Evolutionary conservation across 352 stramenopile species (phyloP).

Genomic region (Globisporangium parvum): DNA sequence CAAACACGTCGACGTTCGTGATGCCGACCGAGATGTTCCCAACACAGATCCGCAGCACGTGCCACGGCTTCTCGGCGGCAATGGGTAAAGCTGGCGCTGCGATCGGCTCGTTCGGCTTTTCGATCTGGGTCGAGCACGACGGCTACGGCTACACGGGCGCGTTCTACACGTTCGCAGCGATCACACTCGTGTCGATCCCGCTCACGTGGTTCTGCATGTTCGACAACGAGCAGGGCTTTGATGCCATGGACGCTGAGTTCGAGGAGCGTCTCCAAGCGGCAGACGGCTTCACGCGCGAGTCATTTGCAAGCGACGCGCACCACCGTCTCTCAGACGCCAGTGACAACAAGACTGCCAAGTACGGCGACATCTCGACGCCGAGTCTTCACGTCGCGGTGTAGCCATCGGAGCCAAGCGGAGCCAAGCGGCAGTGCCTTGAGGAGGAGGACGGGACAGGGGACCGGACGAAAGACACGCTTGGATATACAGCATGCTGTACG

Average conservation of each 20-base stretch:
- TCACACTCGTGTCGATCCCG: slow-evolving; percentile 45
- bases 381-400: slow-evolving; percentile 7
- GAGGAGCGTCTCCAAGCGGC: slow-evolving; percentile 16
- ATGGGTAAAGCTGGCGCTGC: slow-evolving; percentile 84
- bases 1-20: slow-evolving; percentile 86
- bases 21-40: slow-evolving; percentile 85
- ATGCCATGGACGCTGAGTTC: slow-evolving; percentile 59
- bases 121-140: slow-evolving; percentile 52
- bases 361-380: slow-evolving; percentile 9
- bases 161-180: slow-evolving; percentile 56
- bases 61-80: slow-evolving; percentile 85
- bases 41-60: slow-evolving; percentile 81
- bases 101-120: slow-evolving; percentile 60
- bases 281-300: slow-evolving; percentile 12
- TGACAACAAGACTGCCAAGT: slow-evolving; percentile 8
- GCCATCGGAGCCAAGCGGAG: not conserved
- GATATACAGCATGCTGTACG: too few species aligned
- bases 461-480: too few species aligned
- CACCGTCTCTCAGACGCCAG: not conserved
- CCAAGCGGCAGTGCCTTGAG: not conserved
- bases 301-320: slow-evolving; percentile 1
- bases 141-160: slow-evolving; percentile 50
- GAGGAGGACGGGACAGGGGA: too few species aligned
- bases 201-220: slow-evolving; percentile 65
- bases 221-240: slow-evolving; percentile 47